Base-by-base conservation (phyloP, 78 protist genomes). In the Dictyostelium intermedium region DNA sequence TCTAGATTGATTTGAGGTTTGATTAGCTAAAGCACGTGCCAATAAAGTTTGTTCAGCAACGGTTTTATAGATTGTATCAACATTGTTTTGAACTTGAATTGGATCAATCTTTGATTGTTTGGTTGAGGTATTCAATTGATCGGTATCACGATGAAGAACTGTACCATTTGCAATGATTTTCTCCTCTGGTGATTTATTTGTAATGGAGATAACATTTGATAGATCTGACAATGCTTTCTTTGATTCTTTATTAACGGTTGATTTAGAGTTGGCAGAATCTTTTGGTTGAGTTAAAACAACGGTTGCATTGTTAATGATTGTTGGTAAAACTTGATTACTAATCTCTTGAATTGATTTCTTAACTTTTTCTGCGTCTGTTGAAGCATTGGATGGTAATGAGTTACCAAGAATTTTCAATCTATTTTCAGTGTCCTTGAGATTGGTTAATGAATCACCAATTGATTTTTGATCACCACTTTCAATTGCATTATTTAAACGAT, bases 21-120 rank as follows among this genome's bases (percentile, higher is more conserved):
- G 94, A 9, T 43, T 25, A 20, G 94, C 93, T 1, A 89, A 70
- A 27, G 87, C 94, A 80, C 87, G 83, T 3, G 94, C 94, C 34
- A 89, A 47, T 18, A 89, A 8, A 10, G 94, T 73, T 50, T 89
- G 87, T 27, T 89, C 94, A 23, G 85, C 30, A 16, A 66, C 70
- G 3, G 87, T 43, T 32, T 80, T 78, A 37, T 69, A 70, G 23
- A 84, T 16, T 5, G 87, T 69, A 73, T 89, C 79, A 32, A 83
- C 73, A 43, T 34, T 30, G 1, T 63, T 41, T n/a, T 80, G 70
- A 34, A 69, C 30, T 69, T 66, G 35, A 16, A 41, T 76, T 47
- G 39, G 60, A 69, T 86, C 84, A 56, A 56, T 56, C 27, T 56
- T 56, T 20, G 37, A n/a, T 20, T 56, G 50, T 41, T 35, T 41